These are phyloP conservation scores for Penicillium dipodomyicola DNA, from an alignment of 495 filamentous ascomycete genomes.

Conservation along the genomic window DNA sequence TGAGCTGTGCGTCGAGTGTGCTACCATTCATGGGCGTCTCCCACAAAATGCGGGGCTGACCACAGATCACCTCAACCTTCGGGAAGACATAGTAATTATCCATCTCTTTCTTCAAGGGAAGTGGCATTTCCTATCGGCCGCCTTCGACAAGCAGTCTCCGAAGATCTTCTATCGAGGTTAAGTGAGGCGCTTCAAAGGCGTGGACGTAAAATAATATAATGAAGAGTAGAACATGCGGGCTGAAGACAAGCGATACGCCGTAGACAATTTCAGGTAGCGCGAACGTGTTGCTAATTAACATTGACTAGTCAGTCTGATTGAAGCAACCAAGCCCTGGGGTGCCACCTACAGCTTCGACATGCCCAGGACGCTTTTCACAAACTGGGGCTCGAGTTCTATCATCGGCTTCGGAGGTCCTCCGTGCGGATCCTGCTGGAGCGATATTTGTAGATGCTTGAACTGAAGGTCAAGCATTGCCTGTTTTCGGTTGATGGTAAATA, in stretches of 20 bases:
- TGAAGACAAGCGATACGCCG: slow-evolving; percentile 16
- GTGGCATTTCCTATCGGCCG: slow-evolving; percentile 13
- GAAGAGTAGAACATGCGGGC: slow-evolving; percentile 20
- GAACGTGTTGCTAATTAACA: not conserved
- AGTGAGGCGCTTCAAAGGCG: slow-evolving; percentile 12
- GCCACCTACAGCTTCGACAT: not conserved
- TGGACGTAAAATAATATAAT: slow-evolving; percentile 19
- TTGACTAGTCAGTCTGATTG: not conserved
- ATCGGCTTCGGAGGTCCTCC: not conserved
- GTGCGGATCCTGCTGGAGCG: not conserved
- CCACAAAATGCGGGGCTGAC: slow-evolving; percentile 10
- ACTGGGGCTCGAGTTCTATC: not conserved
- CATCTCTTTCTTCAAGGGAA: slow-evolving; percentile 19
- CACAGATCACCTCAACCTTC: slow-evolving; percentile 14
- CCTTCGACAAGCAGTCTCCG: slow-evolving; percentile 17
- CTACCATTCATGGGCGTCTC: slow-evolving; percentile 5
- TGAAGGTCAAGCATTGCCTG: not conserved
- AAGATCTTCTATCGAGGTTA: slow-evolving; percentile 20
- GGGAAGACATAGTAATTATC: slow-evolving; percentile 22
- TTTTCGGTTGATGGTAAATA: not conserved
- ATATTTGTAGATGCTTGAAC: not conserved
- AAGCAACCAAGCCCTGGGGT: not conserved
- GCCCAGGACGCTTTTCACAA: not conserved
- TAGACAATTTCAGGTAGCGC: slow-evolving; percentile 22
- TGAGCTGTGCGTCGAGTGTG: slow-evolving; percentile 9